Conservation (phyloP, 208 protist genomes). For the Willaertia magna region DNA sequence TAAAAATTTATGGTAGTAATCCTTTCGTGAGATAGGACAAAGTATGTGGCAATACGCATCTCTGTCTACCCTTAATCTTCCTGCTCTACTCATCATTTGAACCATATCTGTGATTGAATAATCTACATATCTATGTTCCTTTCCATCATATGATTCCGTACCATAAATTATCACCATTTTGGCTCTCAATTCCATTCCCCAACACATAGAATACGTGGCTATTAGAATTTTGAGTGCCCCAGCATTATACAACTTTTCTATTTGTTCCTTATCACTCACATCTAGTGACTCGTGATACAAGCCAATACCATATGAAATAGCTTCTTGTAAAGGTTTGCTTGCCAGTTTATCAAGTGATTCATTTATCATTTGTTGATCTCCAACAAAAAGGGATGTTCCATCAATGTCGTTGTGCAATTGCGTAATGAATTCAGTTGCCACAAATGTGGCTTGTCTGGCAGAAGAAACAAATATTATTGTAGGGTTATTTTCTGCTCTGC, state of each 20-base stretch:
- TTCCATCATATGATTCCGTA: conserved; percentile 77
- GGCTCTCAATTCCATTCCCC: conserved; percentile 81
- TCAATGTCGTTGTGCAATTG: conserved; percentile 35
- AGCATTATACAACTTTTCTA: conserved; percentile 42
- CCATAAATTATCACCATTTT: conserved; percentile 88
- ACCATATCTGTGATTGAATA: conserved; percentile 80
- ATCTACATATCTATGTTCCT: conserved; percentile 63
- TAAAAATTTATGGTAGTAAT: conserved; percentile 75
- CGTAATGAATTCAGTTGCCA: conserved; percentile 58
- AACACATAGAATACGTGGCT: conserved; percentile 67
- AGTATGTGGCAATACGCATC: conserved; percentile 48
- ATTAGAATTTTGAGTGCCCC: conserved; percentile 55
- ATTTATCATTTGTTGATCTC: not conserved
- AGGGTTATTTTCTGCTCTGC: conserved; percentile 49
- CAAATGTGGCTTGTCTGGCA: conserved; percentile 62
- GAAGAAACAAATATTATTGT: conserved; percentile 74
- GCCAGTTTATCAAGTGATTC: not conserved
- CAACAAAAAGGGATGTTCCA: conserved; percentile 33
- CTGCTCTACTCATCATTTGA: conserved; percentile 79
- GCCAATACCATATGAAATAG: conserved; percentile 69
- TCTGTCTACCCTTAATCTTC: conserved; percentile 50
- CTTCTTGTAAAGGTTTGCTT: not conserved
- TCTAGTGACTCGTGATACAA: conserved; percentile 64
- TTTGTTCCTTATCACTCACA: conserved; percentile 4
- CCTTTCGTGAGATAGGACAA: conserved; percentile 57